Evolutionary conservation across 768 basidiomycete genomes (phyloP), one percentile per base, ranked within the genome.

Genomic region (Calocybe gangraenosa): DNA sequence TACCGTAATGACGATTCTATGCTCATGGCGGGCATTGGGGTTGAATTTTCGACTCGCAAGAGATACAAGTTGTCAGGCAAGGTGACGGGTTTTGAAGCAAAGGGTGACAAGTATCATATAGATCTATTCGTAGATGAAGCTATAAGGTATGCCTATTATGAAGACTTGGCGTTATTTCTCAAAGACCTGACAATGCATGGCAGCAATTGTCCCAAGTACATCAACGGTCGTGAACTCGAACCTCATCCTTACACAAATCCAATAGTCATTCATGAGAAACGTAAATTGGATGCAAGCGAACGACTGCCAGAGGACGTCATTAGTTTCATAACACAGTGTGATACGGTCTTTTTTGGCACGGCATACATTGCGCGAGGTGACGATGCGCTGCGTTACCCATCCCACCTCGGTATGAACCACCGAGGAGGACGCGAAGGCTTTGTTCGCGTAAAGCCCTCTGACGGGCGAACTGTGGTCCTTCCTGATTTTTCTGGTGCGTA

Each of bases 141-240:
- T 10, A 57, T 82, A 21, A 80, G 81, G 81, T 81, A 50, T 36
- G 74, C n/a, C n/a, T n/a, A n/a, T n/a, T n/a, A n/a, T n/a, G n/a
- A n/a, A n/a, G n/a, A n/a, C n/a, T n/a, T n/a, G n/a, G n/a, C n/a
- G n/a, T n/a, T n/a, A n/a, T n/a, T n/a, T n/a, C n/a, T n/a, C n/a
- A n/a, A n/a, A n/a, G n/a, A n/a, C n/a, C n/a, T n/a, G n/a, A n/a
- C n/a, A n/a, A n/a, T n/a, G n/a, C n/a, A n/a, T n/a, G n/a, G n/a
- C n/a, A 83, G 83, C 36, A 82, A 82, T 46, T 84, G 81, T 55
- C 83, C 82, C 10, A 85, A 84, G 53, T 85, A 85, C 47, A 84
- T 84, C 53, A 80, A 71, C 39, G 56, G 74, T 32, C 74, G 80
- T 9, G 68, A 79, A 9, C 62, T 84, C 7, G 55, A 63, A 15